Evolutionary conservation across 2,329 filamentous ascomycete species (phyloP).

Genomic region (Aspergillus spinulosporus): DNA sequence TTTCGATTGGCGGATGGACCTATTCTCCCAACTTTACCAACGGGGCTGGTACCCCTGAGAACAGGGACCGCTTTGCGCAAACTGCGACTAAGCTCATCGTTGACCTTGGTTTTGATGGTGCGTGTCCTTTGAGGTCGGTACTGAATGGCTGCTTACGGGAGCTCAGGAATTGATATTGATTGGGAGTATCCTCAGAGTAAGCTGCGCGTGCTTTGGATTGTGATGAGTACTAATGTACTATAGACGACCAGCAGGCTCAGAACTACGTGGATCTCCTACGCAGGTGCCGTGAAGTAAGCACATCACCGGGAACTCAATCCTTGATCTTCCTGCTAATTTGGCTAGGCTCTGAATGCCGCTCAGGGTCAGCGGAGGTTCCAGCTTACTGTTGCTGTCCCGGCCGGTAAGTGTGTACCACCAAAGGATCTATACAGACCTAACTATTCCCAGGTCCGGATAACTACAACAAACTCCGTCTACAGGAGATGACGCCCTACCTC

Average conservation of each 20-base stretch:
- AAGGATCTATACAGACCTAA: background rate
- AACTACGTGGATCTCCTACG: conserved; percentile 47
- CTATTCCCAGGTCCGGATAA: conserved; percentile 37
- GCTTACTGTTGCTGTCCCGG: conserved; percentile 52
- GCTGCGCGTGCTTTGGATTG: background rate
- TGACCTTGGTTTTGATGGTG: conserved; percentile 69
- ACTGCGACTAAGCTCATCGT: conserved; percentile 74
- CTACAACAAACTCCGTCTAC: conserved; percentile 45
- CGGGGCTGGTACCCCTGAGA: conserved; percentile 63
- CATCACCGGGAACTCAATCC: background rate
- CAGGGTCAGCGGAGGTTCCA: conserved; percentile 48
- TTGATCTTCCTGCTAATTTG: conserved; percentile 11
- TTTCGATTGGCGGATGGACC: conserved; percentile 81
- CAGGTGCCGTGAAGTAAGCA: conserved; percentile 41
- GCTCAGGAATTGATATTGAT: conserved; percentile 46
- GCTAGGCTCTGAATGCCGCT: conserved; percentile 38
- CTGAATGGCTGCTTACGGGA: conserved; percentile 2
- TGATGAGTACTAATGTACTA: conserved; percentile 15
- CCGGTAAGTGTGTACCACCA: conserved; percentile 31
- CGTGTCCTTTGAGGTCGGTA: conserved; percentile 7
- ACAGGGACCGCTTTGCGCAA: conserved; percentile 66
- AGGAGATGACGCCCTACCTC: conserved; percentile 48
- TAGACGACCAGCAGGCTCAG: conserved; percentile 45
- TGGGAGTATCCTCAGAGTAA: conserved; percentile 50
- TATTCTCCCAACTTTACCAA: conserved; percentile 74